Base-by-base conservation (phyloP, 768 basidiomycete genomes). In the Wakefieldia striispora region DNA sequence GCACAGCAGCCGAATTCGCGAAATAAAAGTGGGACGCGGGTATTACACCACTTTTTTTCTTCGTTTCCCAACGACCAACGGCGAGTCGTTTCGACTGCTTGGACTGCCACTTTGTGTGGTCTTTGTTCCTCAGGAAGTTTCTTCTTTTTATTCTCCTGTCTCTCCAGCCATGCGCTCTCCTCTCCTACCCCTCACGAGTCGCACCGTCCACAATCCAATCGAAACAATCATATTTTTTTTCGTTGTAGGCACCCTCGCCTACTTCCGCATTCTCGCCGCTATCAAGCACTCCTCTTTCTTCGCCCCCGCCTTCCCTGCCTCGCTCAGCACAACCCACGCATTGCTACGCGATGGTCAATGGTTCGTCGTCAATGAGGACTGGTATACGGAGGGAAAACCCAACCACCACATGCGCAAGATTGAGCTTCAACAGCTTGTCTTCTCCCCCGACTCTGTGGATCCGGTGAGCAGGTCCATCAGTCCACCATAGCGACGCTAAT, bases 181-280 rank as follows among this genome's bases (percentile, higher is more conserved):
- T 24, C 72, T 87, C 34, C 74, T 84, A 37, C 84, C 86, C 2
- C 74, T 91, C 56, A 86, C 86, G 5, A 77, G 77, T 13, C 84
- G 86, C 54, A 83, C 87, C 1, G 86, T 85, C 14, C 82, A 82
- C 66, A 83, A 76, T 5, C 89, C 89, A 42, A 89, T 91, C 55
- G 95, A 97, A 63, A 88, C 88, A 8, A 92, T 97, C 55, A 93
- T 97, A 49, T 82, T 84, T 66, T 88, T 91, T 74, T 91, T 85
- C 67, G 82, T 94, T 61, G 67, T 95, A 51, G 88, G 89, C 19
- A 98, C 97, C 1, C 80, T 98, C 44, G 88, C 91, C 40, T 98
- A 98, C 70, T 97, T 98, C 68, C 93, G 95, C 62, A 78, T 97
- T 57, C 80, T 99, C 52, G 82, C 82, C 48, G 88, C 89, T 45